A percentile compares a stretch with the other conserved stretches of the same genome.
phyloP scores from a whole-genome alignment of 352 stramenopile species.

The Globisporangium rhizosaccharum region DNA sequence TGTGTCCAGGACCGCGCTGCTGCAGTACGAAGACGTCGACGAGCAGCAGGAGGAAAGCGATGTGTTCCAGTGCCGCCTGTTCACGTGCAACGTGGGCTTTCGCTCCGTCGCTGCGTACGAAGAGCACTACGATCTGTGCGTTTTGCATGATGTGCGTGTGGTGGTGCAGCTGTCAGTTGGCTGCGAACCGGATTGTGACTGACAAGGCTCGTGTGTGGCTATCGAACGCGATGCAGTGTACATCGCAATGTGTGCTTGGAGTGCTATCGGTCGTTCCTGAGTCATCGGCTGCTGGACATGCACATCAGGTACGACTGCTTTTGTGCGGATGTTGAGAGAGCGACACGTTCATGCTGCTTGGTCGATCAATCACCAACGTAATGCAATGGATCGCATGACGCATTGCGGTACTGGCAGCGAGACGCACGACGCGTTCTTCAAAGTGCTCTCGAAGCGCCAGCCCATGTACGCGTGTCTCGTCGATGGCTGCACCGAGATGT shows the following conservation, averaged over 20 bases:
- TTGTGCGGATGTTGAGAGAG: too few species aligned
- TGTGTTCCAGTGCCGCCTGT: conserved; percentile 35
- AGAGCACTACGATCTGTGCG: conserved; percentile 63
- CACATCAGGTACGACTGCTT: conserved; percentile 28
- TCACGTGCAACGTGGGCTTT: conserved; percentile 41
- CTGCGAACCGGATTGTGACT: too few species aligned
- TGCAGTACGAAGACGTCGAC: conserved; percentile 5
- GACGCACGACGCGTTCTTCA: conserved; percentile 61
- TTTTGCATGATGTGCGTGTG: conserved; percentile 4
- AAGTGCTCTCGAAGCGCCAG: conserved; percentile 51
- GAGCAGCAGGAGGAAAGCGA: conserved; percentile 2
- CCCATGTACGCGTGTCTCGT: conserved; percentile 56
- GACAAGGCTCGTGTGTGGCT: background rate
- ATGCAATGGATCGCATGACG: background rate
- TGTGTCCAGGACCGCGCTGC: conserved; percentile 1
- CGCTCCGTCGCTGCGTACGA: conserved; percentile 41
- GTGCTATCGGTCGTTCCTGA: conserved; percentile 47
- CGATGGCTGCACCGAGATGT: conserved; percentile 37
- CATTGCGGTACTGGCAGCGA: conserved; percentile 23
- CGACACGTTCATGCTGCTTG: too few species aligned
- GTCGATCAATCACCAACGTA: too few species aligned
- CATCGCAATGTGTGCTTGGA: conserved; percentile 45
- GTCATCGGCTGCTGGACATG: conserved; percentile 42
- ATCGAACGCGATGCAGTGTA: conserved; percentile 8
- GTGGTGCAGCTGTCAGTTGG: too few species aligned